phyloP scores from a whole-genome alignment of 768 basidiomycete species.

The Clavulina sp. region DNA sequence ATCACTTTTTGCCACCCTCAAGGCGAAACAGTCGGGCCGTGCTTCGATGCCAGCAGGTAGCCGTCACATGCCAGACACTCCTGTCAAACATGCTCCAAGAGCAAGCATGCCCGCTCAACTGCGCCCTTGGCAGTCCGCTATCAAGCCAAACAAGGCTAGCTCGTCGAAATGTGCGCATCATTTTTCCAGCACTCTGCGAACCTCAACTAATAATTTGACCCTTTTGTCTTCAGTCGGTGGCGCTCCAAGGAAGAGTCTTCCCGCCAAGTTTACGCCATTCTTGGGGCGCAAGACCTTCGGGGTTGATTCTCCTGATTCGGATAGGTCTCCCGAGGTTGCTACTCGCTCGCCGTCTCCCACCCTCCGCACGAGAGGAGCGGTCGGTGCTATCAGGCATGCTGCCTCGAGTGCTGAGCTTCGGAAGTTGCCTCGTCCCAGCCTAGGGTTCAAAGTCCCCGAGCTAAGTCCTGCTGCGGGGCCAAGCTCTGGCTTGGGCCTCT shows the following conservation, averaged over 20 bases:
- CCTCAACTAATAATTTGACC: neutral
- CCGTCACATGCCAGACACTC: slow-evolving; percentile 11
- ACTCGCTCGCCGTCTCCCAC: slow-evolving; percentile 2
- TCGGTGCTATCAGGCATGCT: too few species aligned
- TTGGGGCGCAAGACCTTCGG: neutral
- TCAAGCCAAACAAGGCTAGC: slow-evolving; percentile 1
- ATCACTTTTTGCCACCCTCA: neutral
- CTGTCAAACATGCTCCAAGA: slow-evolving; percentile 2
- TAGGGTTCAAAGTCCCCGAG: too few species aligned
- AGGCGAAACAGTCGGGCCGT: neutral
- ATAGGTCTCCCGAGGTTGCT: neutral
- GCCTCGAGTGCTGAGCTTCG: too few species aligned
- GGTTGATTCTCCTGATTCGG: slow-evolving; percentile 9
- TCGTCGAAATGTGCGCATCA: neutral
- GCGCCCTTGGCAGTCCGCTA: slow-evolving; percentile 8
- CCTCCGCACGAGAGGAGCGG: slow-evolving; percentile 1
- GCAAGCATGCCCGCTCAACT: neutral
- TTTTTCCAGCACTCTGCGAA: neutral
- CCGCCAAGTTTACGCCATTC: slow-evolving; percentile 3
- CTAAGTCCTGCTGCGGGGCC: neutral
- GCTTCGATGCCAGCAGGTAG: neutral
- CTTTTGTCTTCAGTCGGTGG: slow-evolving; percentile 1
- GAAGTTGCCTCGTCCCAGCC: too few species aligned
- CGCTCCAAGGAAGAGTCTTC: slow-evolving; percentile 9
- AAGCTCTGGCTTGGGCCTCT: neutral